A percentile compares a stretch with the other conserved stretches of the same genome.
phyloP scores from a whole-genome alignment of 345 rosid species.

The Ceriops zippeliana region DNA sequence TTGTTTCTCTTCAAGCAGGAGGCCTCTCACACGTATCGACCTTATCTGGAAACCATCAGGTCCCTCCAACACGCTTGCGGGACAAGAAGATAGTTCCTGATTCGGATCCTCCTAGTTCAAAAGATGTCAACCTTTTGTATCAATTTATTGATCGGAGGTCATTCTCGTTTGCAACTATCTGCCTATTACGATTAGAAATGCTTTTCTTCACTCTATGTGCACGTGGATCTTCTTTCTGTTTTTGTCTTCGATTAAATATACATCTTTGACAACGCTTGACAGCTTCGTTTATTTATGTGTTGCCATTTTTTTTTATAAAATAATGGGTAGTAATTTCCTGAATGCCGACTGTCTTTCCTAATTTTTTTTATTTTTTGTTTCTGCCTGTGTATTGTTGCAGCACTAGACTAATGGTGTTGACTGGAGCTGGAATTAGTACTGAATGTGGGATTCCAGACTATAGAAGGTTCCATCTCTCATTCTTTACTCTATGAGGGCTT shows the following conservation, averaged over 20 bases:
- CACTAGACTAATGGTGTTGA: constrained; percentile 64
- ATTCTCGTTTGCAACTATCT: neutral
- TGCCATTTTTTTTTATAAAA: too few relatives aligned
- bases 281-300: too few relatives aligned
- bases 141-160: constrained; percentile 71
- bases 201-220: neutral
- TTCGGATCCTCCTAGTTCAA: constrained; percentile 67
- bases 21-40: constrained; percentile 44
- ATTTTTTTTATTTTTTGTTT: neutral
- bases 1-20: constrained; percentile 13
- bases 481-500: too few relatives aligned
- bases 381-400: constrained; percentile 30
- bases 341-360: too few relatives aligned
- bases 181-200: neutral
- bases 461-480: constrained; percentile 54
- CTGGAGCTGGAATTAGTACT: constrained; percentile 94
- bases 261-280: too few relatives aligned
- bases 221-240: too few relatives aligned
- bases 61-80: constrained; percentile 23
- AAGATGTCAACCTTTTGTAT: constrained; percentile 53
- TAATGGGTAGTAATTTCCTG: too few relatives aligned
- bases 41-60: constrained; percentile 24
- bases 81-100: constrained; percentile 73
- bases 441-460: constrained; percentile 97
- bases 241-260: too few relatives aligned